phyloP scores from a whole-genome alignment of 345 rosid species.

The Rubroshorea leprosula region DNA sequence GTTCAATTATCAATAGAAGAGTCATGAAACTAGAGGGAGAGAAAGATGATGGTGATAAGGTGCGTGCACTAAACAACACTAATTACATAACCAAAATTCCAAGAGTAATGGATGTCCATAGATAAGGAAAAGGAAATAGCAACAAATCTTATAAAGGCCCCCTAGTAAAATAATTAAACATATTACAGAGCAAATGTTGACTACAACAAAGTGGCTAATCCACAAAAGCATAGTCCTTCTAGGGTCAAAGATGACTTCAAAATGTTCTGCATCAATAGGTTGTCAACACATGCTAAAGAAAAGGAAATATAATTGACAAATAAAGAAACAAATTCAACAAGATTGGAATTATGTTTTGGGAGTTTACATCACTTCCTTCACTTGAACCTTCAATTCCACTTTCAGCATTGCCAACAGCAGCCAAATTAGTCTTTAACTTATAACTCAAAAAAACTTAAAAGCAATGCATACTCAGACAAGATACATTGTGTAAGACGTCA shows the following conservation, averaged over 20 bases:
- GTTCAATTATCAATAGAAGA: background rate
- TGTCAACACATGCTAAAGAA: background rate
- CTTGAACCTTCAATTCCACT: constrained; percentile 91
- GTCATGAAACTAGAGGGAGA: background rate
- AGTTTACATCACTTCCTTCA: constrained; percentile 94
- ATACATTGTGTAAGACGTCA: background rate
- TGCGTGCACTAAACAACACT: background rate
- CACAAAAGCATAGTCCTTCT: background rate
- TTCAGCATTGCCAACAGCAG: constrained; percentile 61
- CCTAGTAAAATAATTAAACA: background rate
- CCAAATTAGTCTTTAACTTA: background rate
- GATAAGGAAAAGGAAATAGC: too few species aligned
- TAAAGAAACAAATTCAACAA: background rate
- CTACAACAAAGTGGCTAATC: background rate
- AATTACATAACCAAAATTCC: too few species aligned
- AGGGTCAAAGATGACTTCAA: background rate
- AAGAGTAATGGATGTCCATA: background rate
- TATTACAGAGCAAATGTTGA: background rate
- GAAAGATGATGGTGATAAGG: background rate
- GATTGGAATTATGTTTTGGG: constrained; percentile 64
- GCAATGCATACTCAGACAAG: background rate
- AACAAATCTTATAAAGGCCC: background rate
- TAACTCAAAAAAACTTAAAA: background rate
- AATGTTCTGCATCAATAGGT: background rate
- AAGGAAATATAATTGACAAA: background rate